Evolutionary conservation across 2,329 filamentous ascomycete species (phyloP), one percentile per base, ranked within the genome.

Genomic region (Xylaria sp.): DNA sequence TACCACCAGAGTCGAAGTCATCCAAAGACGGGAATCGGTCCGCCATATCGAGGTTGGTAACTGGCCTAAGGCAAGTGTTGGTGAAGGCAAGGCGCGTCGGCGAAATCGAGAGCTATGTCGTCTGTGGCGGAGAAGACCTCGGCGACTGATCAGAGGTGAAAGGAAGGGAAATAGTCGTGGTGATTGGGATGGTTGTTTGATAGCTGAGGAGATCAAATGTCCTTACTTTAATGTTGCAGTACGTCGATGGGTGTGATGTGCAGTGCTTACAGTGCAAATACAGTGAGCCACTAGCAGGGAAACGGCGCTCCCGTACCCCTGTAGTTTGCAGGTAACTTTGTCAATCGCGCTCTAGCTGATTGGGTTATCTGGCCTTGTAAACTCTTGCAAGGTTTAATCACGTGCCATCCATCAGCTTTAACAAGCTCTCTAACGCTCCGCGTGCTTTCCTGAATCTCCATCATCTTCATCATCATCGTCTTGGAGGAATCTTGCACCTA

Each of bases 11-110:
- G 80, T 92, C 90, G 78, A 94, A 92, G 77, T 94, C 92, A 80
- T 94, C 92, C 75, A 94, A 83, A 54, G 92, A 93, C 75, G 92
- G 92, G 80, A 94, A 94, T 76, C 91, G 85, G 81, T 93, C 91
- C 58, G 92, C 92, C 92, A 94, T 94, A 53, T 77, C 83, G 77
- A 93, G 93, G 54, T 76, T 82, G 76, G 56, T 49, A 63, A 44
- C 33, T 66, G 40, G 58, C 26, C 49, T 38, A 49, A 28, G 51
- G 20, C 20, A 46, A 20, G 28, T 57, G 59, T 51, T 3, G 42
- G 46, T 17, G 58, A 15, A 58, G 44, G 28, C 31, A 51, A 49
- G 36, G 17, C 17, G 57, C 60, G 53, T 26, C 11, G 17, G 40
- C 11, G 38, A 56, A 40, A 46, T n/a, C 2, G 28, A 56, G 13